A percentile compares a stretch with the other conserved stretches of the same genome.
Evolutionary conservation across 257 asterid genomes (phyloP).

Genomic region (Ocimum tenuiflorum): DNA sequence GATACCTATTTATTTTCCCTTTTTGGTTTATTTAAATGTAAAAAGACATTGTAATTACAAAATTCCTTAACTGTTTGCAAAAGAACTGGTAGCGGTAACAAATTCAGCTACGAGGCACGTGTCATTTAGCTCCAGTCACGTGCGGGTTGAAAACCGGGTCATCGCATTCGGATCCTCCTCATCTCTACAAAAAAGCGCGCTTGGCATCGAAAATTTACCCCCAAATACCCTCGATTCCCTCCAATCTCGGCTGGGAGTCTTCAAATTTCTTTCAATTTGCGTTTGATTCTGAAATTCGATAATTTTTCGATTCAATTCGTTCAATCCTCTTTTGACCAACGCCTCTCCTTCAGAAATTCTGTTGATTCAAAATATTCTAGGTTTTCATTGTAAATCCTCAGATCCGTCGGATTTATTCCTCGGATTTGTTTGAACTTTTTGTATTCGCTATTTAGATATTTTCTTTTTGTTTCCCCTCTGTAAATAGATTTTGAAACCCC

Average conservation of each 20-base stretch:
- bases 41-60: too few species aligned
- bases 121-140: slow-evolving; percentile 22
- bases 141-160: slow-evolving; percentile 35
- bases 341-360: slow-evolving; percentile 13
- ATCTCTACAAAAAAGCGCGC: slow-evolving; percentile 40
- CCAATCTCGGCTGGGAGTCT: slow-evolving; percentile 23
- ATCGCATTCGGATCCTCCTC: slow-evolving; percentile 35
- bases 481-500: slow-evolving; percentile 8
- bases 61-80: too few species aligned
- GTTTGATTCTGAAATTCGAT: slow-evolving; percentile 25
- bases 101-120: slow-evolving; percentile 11
- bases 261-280: slow-evolving; percentile 14
- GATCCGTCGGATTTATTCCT: slow-evolving; percentile 34
- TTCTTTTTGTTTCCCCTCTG: slow-evolving; percentile 23
- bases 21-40: too few species aligned
- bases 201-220: slow-evolving; percentile 24
- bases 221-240: slow-evolving; percentile 27
- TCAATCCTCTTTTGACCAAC: slow-evolving; percentile 30
- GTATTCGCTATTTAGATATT: background rate
- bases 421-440: background rate
- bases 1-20: too few species aligned
- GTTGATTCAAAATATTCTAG: slow-evolving; percentile 30
- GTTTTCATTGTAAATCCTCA: slow-evolving; percentile 28
- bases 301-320: slow-evolving; percentile 23
- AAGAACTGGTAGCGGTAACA: too few species aligned